Percentiles rank a stretch among this genome's conserved stretches.
Conservation (phyloP, 2,329 filamentous ascomycete species). For the Zasmidium citrigriseum region DNA sequence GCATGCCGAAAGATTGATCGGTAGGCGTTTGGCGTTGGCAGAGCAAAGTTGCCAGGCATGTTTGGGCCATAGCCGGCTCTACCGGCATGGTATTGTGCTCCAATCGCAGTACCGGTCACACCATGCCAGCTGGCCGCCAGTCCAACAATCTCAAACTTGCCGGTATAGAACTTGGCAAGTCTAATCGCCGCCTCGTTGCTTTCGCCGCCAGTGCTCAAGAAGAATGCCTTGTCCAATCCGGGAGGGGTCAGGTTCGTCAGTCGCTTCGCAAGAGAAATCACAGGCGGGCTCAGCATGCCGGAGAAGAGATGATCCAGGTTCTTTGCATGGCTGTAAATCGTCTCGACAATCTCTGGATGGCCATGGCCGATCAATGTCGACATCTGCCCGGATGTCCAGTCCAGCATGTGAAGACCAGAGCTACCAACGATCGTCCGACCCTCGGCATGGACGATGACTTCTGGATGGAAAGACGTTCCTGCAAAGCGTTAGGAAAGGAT, state of each 20-base stretch:
- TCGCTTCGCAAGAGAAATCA: constrained; percentile 56
- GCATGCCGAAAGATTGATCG: constrained; percentile 61
- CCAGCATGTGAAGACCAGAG: constrained; percentile 47
- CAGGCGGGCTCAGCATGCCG: constrained; percentile 60
- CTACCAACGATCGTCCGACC: constrained; percentile 22
- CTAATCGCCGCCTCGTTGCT: constrained; percentile 62
- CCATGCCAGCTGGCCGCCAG: constrained; percentile 63
- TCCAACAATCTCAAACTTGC: constrained; percentile 66
- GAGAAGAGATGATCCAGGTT: constrained; percentile 61
- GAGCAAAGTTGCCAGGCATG: constrained; percentile 58
- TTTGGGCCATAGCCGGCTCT: constrained; percentile 48
- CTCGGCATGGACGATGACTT: constrained; percentile 21
- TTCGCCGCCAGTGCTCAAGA: constrained; percentile 60
- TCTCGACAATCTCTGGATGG: constrained; percentile 59
- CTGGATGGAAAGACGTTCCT: constrained; percentile 23
- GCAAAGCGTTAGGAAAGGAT: not conserved
- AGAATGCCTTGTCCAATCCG: constrained; percentile 57
- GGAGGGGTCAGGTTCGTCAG: constrained; percentile 52
- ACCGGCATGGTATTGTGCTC: constrained; percentile 57
- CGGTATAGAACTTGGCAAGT: constrained; percentile 64
- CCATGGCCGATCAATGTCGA: constrained; percentile 60
- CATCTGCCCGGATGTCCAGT: constrained; percentile 64
- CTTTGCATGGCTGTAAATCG: constrained; percentile 51
- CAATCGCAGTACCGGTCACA: constrained; percentile 55
- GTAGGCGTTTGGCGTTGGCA: constrained; percentile 63